Percentiles rank a stretch among this genome's conserved stretches.
These are phyloP conservation scores for Venturia carpophila DNA, from an alignment of 2,329 filamentous ascomycete genomes.

Conservation along the genomic window DNA sequence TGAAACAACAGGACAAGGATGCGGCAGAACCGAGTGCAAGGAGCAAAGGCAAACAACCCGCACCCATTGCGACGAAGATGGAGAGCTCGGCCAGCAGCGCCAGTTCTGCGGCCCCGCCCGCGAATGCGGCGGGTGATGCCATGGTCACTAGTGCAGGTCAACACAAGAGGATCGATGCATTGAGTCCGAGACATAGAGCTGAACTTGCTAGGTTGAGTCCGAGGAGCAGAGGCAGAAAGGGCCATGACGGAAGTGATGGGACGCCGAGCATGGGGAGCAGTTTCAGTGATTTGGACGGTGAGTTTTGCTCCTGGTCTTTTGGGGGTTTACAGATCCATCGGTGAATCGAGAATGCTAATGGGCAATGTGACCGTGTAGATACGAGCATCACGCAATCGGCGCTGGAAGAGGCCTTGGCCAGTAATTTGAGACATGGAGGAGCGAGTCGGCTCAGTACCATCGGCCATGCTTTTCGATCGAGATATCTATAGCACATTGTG, in stretches of 20 bases:
- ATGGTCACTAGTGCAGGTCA: constrained; percentile 3
- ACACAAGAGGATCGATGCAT: constrained; percentile 24
- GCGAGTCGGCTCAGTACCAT: constrained; percentile 56
- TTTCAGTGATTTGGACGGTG: constrained; percentile 76
- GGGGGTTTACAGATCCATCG: too few relatives aligned
- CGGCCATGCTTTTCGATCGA: constrained; percentile 57
- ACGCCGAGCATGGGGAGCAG: constrained; percentile 77
- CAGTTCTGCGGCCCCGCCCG: constrained; percentile 14
- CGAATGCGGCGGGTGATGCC: not conserved
- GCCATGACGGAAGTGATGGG: constrained; percentile 59
- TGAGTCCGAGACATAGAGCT: constrained; percentile 48
- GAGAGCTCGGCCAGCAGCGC: constrained; percentile 19
- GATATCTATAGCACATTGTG: constrained; percentile 39
- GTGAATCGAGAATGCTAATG: constrained; percentile 6
- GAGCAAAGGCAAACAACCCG: constrained; percentile 16
- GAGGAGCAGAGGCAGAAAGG: constrained; percentile 41
- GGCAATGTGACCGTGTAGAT: constrained; percentile 42
- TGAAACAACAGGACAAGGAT: constrained; percentile 2
- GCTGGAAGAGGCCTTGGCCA: constrained; percentile 68
- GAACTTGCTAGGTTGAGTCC: constrained; percentile 52
- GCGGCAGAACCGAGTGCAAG: not conserved
- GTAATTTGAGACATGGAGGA: constrained; percentile 56
- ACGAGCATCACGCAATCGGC: constrained; percentile 74
- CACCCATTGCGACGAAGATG: constrained; percentile 3
- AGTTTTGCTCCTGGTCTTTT: constrained; percentile 18